These are phyloP conservation scores for Colletotrichum ledebouriae DNA, from an alignment of 2,329 filamentous ascomycete genomes.

Conservation along the genomic window DNA sequence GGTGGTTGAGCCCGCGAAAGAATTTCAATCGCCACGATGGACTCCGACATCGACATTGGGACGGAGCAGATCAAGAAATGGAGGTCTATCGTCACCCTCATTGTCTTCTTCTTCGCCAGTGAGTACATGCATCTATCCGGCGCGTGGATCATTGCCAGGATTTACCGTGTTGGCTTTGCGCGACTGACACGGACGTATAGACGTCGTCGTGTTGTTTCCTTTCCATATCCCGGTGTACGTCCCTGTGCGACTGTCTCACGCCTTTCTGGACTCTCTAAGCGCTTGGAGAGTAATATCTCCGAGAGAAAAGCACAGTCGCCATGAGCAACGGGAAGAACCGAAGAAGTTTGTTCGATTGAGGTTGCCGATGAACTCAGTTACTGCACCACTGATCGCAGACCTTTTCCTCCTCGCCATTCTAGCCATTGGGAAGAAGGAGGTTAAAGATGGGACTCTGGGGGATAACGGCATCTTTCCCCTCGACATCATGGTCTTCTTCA, in stretches of 20 bases:
- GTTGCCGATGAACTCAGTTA: conserved; percentile 79
- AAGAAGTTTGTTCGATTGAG: conserved; percentile 62
- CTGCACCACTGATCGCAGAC: conserved; percentile 77
- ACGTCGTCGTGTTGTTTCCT: conserved; percentile 77
- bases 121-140: conserved; percentile 54
- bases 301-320: conserved; percentile 38
- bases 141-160: conserved; percentile 20
- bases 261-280: conserved; percentile 58
- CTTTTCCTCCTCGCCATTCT: conserved; percentile 78
- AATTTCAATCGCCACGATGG: conserved; percentile 30
- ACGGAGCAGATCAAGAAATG: conserved; percentile 72
- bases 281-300: conserved; percentile 60
- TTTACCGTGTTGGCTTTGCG: neutral
- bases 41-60: conserved; percentile 53
- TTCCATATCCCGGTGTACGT: conserved; percentile 74
- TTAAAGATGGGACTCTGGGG: conserved; percentile 77
- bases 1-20: neutral
- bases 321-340: conserved; percentile 46
- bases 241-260: conserved; percentile 64
- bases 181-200: conserved; percentile 54
- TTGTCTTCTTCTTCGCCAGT: conserved; percentile 80
- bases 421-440: conserved; percentile 76
- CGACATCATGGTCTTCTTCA: conserved; percentile 82
- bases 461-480: conserved; percentile 75
- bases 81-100: conserved; percentile 78